phyloP scores from a whole-genome alignment of 1,284 basidiomycete species.

The Flammula alnicola region DNA sequence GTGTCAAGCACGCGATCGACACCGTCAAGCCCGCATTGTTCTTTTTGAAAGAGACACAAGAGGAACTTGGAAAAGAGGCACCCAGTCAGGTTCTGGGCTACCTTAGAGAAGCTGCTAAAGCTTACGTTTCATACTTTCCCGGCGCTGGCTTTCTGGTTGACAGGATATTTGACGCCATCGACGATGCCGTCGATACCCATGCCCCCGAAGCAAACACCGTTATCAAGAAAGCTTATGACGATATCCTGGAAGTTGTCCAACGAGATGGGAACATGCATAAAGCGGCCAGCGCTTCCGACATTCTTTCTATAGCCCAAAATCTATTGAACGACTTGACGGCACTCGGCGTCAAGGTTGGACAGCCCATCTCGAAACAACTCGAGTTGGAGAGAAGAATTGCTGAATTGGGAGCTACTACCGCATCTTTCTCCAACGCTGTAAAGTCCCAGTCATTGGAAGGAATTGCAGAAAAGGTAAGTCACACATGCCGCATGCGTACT shows the following conservation, averaged over 20 bases:
- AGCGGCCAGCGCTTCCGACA: constrained; percentile 13
- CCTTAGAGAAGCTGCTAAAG: constrained; percentile 30
- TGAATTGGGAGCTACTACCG: constrained; percentile 8
- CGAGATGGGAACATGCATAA: constrained; percentile 18
- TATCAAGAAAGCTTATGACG: constrained; percentile 19
- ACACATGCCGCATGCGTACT: too few relatives aligned
- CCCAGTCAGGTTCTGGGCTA: constrained; percentile 17
- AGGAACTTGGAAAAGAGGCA: constrained; percentile 15
- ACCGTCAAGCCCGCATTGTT: constrained; percentile 18
- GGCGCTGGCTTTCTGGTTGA: constrained; percentile 29
- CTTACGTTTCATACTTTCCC: constrained; percentile 29
- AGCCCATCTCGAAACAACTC: constrained; percentile 12
- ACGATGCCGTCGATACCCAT: constrained; percentile 27
- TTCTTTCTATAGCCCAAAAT: constrained; percentile 16
- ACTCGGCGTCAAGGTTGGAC: constrained; percentile 16
- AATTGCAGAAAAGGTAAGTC: constrained; percentile 8
- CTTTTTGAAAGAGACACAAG: constrained; percentile 12
- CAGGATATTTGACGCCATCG: constrained; percentile 29
- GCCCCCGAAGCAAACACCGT: constrained; percentile 29
- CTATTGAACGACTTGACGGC: constrained; percentile 17
- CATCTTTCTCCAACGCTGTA: constrained; percentile 3
- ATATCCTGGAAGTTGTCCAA: constrained; percentile 22
- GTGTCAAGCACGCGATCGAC: constrained; percentile 25
- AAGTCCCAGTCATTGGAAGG: constrained; percentile 6
- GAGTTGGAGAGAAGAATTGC: constrained; percentile 18